These are phyloP conservation scores for Colletotrichum cuscutae DNA, from an alignment of 2,329 filamentous ascomycete genomes.

Conservation along the genomic window DNA sequence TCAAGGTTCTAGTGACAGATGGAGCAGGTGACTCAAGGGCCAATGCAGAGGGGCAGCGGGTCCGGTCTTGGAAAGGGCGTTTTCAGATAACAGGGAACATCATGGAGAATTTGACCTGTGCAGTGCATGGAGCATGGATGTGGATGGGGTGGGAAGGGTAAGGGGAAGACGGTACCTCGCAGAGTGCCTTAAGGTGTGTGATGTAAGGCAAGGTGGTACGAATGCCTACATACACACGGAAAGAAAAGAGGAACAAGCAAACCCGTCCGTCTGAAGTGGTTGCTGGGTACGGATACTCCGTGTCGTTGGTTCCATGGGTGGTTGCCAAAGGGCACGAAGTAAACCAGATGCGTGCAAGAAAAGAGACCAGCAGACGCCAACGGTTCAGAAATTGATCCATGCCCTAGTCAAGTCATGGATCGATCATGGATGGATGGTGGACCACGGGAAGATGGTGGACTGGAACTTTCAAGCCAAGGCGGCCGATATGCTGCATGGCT, in stretches of 20 bases:
- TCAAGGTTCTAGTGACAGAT: slow-evolving; percentile 33
- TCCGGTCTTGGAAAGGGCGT: slow-evolving; percentile 24
- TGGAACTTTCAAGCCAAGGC: not conserved
- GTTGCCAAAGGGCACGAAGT: not conserved
- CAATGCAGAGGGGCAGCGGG: slow-evolving; percentile 34
- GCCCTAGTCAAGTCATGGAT: not conserved
- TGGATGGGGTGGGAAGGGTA: not conserved
- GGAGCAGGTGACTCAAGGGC: slow-evolving; percentile 36
- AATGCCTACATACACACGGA: not conserved
- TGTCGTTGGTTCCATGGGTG: not conserved
- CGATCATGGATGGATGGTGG: not conserved
- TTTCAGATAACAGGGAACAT: slow-evolving; percentile 33
- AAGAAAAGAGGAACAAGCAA: not conserved
- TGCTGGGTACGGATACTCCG: not conserved
- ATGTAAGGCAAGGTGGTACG: not conserved
- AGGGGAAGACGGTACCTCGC: not conserved
- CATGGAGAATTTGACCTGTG: slow-evolving; percentile 23
- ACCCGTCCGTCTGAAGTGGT: not conserved
- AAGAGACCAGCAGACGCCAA: not conserved
- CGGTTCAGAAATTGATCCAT: not conserved
- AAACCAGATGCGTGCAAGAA: not conserved
- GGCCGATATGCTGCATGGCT: not conserved
- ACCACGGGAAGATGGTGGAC: not conserved
- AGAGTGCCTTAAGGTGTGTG: not conserved
- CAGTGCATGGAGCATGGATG: slow-evolving; percentile 12